phyloP scores from a whole-genome alignment of 805 yeast species.

The Komagataella phaffii region DNA sequence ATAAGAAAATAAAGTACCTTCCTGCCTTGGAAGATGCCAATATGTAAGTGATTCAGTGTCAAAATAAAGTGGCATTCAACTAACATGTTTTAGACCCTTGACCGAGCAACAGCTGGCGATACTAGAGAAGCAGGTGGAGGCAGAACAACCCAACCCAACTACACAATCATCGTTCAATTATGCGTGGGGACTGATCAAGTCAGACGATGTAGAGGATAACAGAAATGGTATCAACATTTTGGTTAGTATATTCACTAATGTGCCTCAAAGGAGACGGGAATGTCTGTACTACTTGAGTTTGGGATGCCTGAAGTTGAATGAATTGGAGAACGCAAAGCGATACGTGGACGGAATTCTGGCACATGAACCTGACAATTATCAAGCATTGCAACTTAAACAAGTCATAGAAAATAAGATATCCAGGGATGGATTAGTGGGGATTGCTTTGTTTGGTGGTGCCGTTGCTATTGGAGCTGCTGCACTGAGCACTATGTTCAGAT shows the following conservation, averaged over 20 bases:
- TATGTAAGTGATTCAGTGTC: slow-evolving; percentile 10
- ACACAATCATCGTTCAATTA: slow-evolving; percentile 84
- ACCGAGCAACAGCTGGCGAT: slow-evolving; percentile 65
- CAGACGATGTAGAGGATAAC: slow-evolving; percentile 47
- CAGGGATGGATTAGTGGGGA: slow-evolving; percentile 71
- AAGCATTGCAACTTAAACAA: slow-evolving; percentile 57
- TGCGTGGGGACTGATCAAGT: slow-evolving; percentile 91
- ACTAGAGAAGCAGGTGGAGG: slow-evolving; percentile 60
- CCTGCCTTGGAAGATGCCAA: slow-evolving; percentile 16
- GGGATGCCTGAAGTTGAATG: slow-evolving; percentile 83
- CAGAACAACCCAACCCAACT: slow-evolving; percentile 70
- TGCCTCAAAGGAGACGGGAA: slow-evolving; percentile 78
- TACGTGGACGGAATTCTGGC: slow-evolving; percentile 67
- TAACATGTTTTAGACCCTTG: slow-evolving; percentile 31
- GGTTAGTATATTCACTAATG: slow-evolving; percentile 56
- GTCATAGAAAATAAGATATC: slow-evolving; percentile 79
- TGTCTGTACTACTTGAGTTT: slow-evolving; percentile 77
- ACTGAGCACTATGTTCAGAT: slow-evolving; percentile 24
- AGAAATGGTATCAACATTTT: slow-evolving; percentile 69
- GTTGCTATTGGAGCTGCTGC: slow-evolving; percentile 75
- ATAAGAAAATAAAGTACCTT: neutral
- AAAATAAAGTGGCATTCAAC: slow-evolving; percentile 4
- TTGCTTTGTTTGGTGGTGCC: slow-evolving; percentile 78
- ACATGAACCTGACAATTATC: slow-evolving; percentile 77
- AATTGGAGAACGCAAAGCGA: slow-evolving; percentile 72